Evolutionary conservation across 1,284 basidiomycete species (phyloP), one percentile per base, ranked within the genome.

Genomic region (Boletus sp.): DNA sequence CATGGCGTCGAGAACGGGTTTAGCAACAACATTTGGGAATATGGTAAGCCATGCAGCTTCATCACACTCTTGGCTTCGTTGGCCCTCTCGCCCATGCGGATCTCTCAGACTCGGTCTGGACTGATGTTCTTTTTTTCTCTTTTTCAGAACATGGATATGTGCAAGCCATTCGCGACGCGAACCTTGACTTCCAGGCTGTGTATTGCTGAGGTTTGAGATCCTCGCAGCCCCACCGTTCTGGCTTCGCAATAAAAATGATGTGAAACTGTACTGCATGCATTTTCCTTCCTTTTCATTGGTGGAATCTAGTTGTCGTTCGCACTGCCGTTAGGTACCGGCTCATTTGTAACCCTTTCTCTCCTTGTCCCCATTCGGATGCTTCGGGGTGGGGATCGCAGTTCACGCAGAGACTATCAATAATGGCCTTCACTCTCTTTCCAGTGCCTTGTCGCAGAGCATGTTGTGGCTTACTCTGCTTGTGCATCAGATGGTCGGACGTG

Each of bases 21-120:
- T 13, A 73, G 71, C 31, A 78, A 77, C 51, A 66, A 66, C 48
- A 67, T 80, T 29, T 89, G 87, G 87, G 85, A 89, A 70, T 88
- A 77, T 67, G 84, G 85, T 82, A 63, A 61, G 80, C 2, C 37
- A 27, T 42, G 20, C 18, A 13, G 8, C 33, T 36, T 47, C 29
- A 4, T 45, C 27, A 20, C 35, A 2, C 8, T 15, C 35, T 29
- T 31, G 7, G 22, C 18, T 43, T 50, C 27, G 2, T 31, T 2
- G 22, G 12, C 33, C 16, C 24, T 3, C 22, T 16, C 7, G n/a
- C 12, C 41, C 33, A 15, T 55, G 49, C 33, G 45, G 29, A 37
- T 53, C 35, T 37, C 18, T 45, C 37, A 35, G 15, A 42, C 22
- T n/a, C 6, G 33, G 37, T 44, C 47, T 48, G 50, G 37, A 7